Base-by-base conservation (phyloP, 2,329 filamentous ascomycete genomes). In the Aspergillus pseudonomiae region DNA sequence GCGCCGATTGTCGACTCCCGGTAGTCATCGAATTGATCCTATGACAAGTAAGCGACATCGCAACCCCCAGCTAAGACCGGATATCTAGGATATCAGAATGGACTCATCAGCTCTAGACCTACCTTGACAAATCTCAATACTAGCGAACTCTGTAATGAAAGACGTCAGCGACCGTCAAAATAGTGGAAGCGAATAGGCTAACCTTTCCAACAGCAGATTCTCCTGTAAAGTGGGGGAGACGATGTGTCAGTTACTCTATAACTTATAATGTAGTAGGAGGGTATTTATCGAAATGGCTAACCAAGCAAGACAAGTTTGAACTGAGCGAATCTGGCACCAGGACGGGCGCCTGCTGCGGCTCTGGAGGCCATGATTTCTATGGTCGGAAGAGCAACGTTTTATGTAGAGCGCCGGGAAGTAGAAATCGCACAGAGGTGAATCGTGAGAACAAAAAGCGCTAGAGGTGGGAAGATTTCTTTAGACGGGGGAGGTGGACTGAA, bases 11-110 rank as follows among this genome's bases (percentile, higher is more conserved):
- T 97, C 62, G 94, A 97, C 88, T 97, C 94, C 81, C 94, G 89
- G 84, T 97, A 97, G 80, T 91, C 89, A 85, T 99, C 95, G 82
- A 99, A 99, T 92, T 98, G 95, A 81, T 99, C 94, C 93, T 97
- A 75, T 53, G 24, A 14, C 52, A 39, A 60, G 62, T 67, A 21
- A 68, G 63, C 41, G 34, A 50, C 19, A 52, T 19, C 12, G 16
- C 48, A 32, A 12, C 3, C 24, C 43, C 3, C 3, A 24, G 19
- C 26, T 16, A 54, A 34, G 26, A 11, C 32, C 12, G 21, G 26
- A 14, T 30, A 14, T 53, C 24, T 60, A 21, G 21, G 9, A 3
- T 14, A 57, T 12, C 30, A 34, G 30, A 54, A 54, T 9, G 34
- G 46, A 34, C 16, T 39, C 24, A 46, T 21, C 7, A 36, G 4